These are phyloP conservation scores for Fusarium cyanostomum DNA, from an alignment of 2,329 filamentous ascomycete species.

Conservation along the genomic window DNA sequence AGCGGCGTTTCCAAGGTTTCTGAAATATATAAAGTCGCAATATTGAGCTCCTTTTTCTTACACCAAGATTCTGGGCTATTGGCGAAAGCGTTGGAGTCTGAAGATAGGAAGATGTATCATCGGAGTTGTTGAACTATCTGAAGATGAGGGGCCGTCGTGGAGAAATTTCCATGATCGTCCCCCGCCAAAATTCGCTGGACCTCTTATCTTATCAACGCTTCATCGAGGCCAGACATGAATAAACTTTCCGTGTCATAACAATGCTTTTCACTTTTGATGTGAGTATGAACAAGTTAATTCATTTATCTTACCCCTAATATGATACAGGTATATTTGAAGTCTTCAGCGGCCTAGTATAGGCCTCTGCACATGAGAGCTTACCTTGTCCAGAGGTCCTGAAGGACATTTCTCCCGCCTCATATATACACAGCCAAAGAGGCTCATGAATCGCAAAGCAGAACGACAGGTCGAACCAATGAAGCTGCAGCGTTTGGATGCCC, in stretches of 20 bases:
- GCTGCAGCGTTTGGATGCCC: neutral
- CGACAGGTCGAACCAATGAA: neutral
- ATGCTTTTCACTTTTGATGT: neutral
- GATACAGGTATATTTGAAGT: neutral
- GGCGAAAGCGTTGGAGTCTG: neutral
- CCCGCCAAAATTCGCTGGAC: constrained; percentile 33
- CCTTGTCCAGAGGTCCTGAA: too few species aligned
- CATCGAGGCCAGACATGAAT: neutral
- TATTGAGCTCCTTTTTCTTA: neutral
- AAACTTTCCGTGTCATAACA: too few species aligned
- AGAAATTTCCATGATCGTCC: constrained; percentile 38
- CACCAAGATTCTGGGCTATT: neutral
- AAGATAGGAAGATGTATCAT: neutral
- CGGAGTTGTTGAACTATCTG: neutral
- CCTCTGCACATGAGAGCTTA: too few species aligned
- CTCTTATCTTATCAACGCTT: constrained; percentile 35
- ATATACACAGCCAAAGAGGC: neutral
- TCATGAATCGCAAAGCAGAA: neutral
- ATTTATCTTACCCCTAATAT: neutral
- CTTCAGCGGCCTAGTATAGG: too few species aligned
- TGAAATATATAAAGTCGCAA: neutral
- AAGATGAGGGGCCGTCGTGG: constrained; percentile 18
- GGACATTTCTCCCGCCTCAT: too few species aligned
- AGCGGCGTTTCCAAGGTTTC: neutral
- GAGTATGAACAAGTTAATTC: neutral